phyloP scores from a whole-genome alignment of 768 basidiomycete genomes.

The Pilatotrama ljubarskyi region DNA sequence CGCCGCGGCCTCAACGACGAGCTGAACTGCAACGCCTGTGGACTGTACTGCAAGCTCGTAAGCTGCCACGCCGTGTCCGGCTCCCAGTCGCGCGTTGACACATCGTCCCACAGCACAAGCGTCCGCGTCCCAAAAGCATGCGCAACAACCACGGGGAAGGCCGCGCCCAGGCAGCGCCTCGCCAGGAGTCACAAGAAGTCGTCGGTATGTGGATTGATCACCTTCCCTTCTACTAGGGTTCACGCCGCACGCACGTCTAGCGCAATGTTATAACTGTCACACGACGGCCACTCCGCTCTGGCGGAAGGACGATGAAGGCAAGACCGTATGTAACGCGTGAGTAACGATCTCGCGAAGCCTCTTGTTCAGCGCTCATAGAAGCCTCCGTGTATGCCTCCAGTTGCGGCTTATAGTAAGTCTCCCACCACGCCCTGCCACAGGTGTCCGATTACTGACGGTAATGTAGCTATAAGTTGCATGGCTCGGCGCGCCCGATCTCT shows the following conservation, averaged over 20 bases:
- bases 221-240: slow-evolving; percentile 23
- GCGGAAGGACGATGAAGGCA: slow-evolving; percentile 90
- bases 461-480: slow-evolving; percentile 74
- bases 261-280: slow-evolving; percentile 89
- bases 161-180: slow-evolving; percentile 60
- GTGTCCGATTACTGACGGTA: slow-evolving; percentile 10
- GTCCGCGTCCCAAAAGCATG: slow-evolving; percentile 87
- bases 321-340: slow-evolving; percentile 89
- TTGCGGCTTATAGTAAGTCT: slow-evolving; percentile 72
- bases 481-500: slow-evolving; percentile 81
- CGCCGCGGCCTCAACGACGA: slow-evolving; percentile 84
- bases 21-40: slow-evolving; percentile 87
- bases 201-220: slow-evolving; percentile 50
- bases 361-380: slow-evolving; percentile 21
- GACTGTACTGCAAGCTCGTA: slow-evolving; percentile 82
- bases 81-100: slow-evolving; percentile 1
- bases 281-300: slow-evolving; percentile 87
- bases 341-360: slow-evolving; percentile 32
- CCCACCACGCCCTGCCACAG: not conserved
- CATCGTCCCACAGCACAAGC: slow-evolving; percentile 62
- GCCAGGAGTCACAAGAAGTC: slow-evolving; percentile 72
- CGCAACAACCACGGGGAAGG: slow-evolving; percentile 74
- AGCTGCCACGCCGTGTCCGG: not conserved
- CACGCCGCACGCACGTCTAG: slow-evolving; percentile 35
- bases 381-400: slow-evolving; percentile 37